Base-by-base conservation (phyloP, 1,284 basidiomycete species). In the Ganoderma multipileum region DNA sequence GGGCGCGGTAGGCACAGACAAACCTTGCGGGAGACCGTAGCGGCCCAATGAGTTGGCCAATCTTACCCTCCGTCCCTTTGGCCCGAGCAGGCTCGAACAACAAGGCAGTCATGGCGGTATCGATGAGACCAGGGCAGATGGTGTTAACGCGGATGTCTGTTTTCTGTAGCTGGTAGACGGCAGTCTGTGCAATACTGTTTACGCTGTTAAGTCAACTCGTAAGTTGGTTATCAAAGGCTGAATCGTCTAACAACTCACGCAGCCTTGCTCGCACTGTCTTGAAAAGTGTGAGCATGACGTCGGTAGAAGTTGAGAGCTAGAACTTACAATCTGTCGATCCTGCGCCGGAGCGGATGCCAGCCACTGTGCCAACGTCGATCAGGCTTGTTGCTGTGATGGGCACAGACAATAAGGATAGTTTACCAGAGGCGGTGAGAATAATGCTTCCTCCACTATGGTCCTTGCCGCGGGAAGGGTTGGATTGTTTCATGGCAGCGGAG, bases 121-220 rank as follows among this genome's bases (percentile, higher is more conserved):
- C 93, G 74, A 98, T 96, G 61, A 98, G 81, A 23, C 96, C 96
- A 2, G 96, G 96, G 76, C 95, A 97, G 71, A 98, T 89, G 20
- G 93, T 88, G 79, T 98, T 98, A 71, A 97, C 92, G 47, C 96
- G 91, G 71, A 98, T 86, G 78, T 95, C 93, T 1, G 90, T 91
- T 72, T 87, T 91, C 69, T 89, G 86, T n/a, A 97, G 85, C 79
- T 96, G 94, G 79, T 92, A 95, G 1, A 91, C 87, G 8, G 90
- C 85, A 1, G 92, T 95, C 75, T 95, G 88, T 4, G 95, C 96
- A 69, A 98, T 88, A 57, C 90, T 95, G 79, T 95, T 95, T 41
- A 96, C 94, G 8, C 91, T 94, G 70, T 9, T 63, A 26, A 58
- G 42, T 58, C 42, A 28, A 47, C 33, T 9, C 39, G 58, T 50